Base-by-base conservation (phyloP, 129 eudicot genomes). In the Lactuca sativa region DNA sequence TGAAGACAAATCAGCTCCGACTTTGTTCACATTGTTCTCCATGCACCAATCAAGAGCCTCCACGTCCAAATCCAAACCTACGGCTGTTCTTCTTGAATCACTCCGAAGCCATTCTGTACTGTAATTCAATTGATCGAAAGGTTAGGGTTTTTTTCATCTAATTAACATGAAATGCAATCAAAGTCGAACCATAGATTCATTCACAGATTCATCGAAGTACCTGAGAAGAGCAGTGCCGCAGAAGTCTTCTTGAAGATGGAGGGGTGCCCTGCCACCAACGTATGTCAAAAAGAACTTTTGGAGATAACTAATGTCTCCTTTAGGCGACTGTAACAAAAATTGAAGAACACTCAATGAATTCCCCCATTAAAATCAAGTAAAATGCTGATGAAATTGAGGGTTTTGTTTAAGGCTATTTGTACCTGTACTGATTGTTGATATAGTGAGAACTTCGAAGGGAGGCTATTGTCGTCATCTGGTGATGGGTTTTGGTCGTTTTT, bases 361-460 rank as follows among this genome's bases (percentile, higher is more conserved):
- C 52, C 33, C 62, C 15, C n/a, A 9, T 38, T 9, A 37, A 25
- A 63, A 53, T 64, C 4, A 54, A 6, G 34, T 48, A 66, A 38
- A 57, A 67, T 25, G 41, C 63, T 10, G 9, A 13, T 7, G 8
- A 59, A 51, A 10, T 25, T 10, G 7, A 55, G 55, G 41, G 38
- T 17, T 41, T 18, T 56, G 41, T 37, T 62, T 1, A 40, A 40
- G 7, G 21, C n/a, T 38, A 36, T 3, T 3, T 65, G 54, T 38
- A 89, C 99, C 89, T 93, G 97, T 16, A 93, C 99, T 62, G 98
- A 89, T 74, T 90, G 98, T 67, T 93, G 98, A 71, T 93, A 93
- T 5, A 93, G 92, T 11, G 80, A 77, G 71, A 89, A 93, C 72
- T 93, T 93, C 4, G 97, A 93, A 6, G 97, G 99, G 38, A 81